Conservation (phyloP, 345 rosid genomes). For the Moricandia arvensis region DNA sequence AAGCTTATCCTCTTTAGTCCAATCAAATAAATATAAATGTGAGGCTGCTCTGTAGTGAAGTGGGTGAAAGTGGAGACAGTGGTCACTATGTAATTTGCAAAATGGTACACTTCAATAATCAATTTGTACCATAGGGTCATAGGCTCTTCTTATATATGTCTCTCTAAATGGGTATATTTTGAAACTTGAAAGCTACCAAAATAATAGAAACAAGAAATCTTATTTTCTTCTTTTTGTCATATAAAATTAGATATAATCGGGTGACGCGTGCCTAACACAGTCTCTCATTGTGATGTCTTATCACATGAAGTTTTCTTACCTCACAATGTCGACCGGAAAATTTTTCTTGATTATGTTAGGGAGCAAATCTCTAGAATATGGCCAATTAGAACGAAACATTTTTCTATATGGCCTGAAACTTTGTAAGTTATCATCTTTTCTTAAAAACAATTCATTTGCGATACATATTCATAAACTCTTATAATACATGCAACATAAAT, state of each 20-base stretch:
- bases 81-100: slow-evolving; percentile 28
- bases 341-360: neutral
- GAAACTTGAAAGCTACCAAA: slow-evolving; percentile 18
- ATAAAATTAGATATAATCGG: slow-evolving; percentile 21
- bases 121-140: slow-evolving; percentile 26
- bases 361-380: slow-evolving; percentile 8
- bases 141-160: slow-evolving; percentile 4
- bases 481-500: neutral
- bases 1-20: slow-evolving; percentile 57
- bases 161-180: slow-evolving; percentile 11
- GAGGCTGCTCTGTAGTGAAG: slow-evolving; percentile 35
- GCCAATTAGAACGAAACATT: neutral
- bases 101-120: slow-evolving; percentile 31
- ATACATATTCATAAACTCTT: neutral
- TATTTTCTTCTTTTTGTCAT: neutral
- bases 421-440: neutral
- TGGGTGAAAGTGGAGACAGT: slow-evolving; percentile 60
- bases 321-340: neutral
- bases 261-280: slow-evolving; percentile 37
- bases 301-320: slow-evolving; percentile 9
- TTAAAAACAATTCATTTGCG: neutral
- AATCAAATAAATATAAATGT: slow-evolving; percentile 35
- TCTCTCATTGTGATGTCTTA: slow-evolving; percentile 30
- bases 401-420: neutral
- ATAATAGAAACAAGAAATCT: neutral